phyloP scores from a whole-genome alignment of 345 rosid species.

The Linum usitatissimum region DNA sequence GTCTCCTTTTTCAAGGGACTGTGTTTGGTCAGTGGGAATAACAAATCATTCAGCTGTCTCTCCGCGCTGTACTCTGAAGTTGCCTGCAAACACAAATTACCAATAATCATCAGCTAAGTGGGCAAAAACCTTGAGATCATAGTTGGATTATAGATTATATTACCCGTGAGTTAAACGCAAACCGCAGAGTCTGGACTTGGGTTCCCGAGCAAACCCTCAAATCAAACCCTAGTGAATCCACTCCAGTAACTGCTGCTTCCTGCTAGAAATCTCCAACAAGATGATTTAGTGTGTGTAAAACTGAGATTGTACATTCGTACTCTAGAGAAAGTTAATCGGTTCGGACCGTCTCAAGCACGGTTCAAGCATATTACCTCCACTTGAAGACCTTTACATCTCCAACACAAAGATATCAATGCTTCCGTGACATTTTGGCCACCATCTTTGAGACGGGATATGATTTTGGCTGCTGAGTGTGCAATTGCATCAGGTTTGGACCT shows the following conservation, averaged over 20 bases:
- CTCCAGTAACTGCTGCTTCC: conserved; percentile 56
- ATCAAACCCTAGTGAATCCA: conserved; percentile 82
- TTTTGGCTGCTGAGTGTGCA: conserved; percentile 57
- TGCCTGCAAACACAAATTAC: conserved; percentile 40
- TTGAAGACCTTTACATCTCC: conserved; percentile 68
- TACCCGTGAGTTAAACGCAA: conserved; percentile 65
- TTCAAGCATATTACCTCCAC: conserved; percentile 55
- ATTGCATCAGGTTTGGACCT: conserved; percentile 73
- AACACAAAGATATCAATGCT: conserved; percentile 71
- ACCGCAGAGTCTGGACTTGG: conserved; percentile 68
- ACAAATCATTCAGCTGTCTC: conserved; percentile 54
- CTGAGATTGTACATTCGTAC: background rate
- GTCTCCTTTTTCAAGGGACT: conserved; percentile 29
- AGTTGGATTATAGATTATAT: conserved; percentile 10
- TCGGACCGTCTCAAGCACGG: background rate
- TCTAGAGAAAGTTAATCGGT: background rate
- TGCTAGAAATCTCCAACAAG: conserved; percentile 15
- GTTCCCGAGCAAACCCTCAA: conserved; percentile 79
- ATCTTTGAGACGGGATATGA: conserved; percentile 56
- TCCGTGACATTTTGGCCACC: conserved; percentile 49
- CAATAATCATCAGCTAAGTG: background rate
- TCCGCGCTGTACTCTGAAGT: conserved; percentile 71
- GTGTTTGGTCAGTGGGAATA: conserved; percentile 41
- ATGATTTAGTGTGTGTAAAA: background rate
- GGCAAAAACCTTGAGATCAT: background rate